A percentile compares a stretch with the other conserved stretches of the same genome.
These are phyloP conservation scores for Candolleomyces efflorescens DNA, from an alignment of 768 basidiomycete species.

Conservation along the genomic window DNA sequence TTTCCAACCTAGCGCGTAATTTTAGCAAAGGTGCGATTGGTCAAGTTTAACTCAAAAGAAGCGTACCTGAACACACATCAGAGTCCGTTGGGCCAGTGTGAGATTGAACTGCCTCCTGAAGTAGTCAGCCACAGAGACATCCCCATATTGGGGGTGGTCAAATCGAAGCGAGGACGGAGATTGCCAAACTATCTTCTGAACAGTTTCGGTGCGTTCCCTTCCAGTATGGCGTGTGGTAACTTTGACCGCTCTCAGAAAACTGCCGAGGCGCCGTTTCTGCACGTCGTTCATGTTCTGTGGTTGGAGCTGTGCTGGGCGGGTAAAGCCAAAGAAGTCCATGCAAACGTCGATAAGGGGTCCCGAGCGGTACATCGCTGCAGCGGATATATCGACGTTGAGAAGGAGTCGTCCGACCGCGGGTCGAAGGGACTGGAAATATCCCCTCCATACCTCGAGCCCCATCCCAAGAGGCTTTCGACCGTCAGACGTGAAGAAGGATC, in stretches of 20 bases:
- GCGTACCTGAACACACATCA: conserved; percentile 56
- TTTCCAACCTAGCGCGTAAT: conserved; percentile 51
- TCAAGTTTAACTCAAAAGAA: background rate
- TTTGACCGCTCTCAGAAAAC: conserved; percentile 32
- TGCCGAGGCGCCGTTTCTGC: conserved; percentile 39
- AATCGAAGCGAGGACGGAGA: conserved; percentile 30
- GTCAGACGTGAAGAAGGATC: conserved; percentile 69
- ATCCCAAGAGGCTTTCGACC: conserved; percentile 49
- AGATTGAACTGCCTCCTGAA: conserved; percentile 18
- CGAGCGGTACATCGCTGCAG: conserved; percentile 69
- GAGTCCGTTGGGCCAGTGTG: conserved; percentile 41
- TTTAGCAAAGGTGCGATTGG: too few species aligned
- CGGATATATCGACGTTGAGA: conserved; percentile 76
- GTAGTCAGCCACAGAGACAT: conserved; percentile 38
- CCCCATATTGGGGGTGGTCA: conserved; percentile 45
- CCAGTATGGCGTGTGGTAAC: conserved; percentile 28
- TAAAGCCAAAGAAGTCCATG: conserved; percentile 18
- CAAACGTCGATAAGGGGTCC: conserved; percentile 57
- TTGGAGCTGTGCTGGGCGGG: conserved; percentile 12
- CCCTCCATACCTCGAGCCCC: conserved; percentile 70
- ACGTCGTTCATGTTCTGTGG: conserved; percentile 50
- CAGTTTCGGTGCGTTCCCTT: conserved; percentile 29
- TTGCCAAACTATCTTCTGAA: conserved; percentile 51
- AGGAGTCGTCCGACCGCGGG: conserved; percentile 61
- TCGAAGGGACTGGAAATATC: conserved; percentile 78